Percentiles rank a stretch among this genome's conserved stretches.
Conservation (phyloP, 2,329 filamentous ascomycete genomes). For the Aspergillus sclerotialis region DNA sequence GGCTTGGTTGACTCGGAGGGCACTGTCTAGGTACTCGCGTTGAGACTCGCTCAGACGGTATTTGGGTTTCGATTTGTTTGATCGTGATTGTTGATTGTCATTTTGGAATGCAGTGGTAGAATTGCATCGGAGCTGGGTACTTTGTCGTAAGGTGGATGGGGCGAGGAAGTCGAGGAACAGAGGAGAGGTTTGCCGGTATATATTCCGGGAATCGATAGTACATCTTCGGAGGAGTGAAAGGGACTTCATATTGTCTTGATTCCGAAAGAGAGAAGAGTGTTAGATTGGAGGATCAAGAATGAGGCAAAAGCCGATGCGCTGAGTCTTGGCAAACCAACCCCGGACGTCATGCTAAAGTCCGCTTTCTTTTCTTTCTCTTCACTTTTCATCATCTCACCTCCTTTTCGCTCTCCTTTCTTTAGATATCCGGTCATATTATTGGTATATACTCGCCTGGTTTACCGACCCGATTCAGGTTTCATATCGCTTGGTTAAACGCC, state of each 20-base stretch:
- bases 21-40: slow-evolving; percentile 66
- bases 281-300: too few species aligned
- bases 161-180: slow-evolving; percentile 32
- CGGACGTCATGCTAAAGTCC: slow-evolving; percentile 25
- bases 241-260: slow-evolving; percentile 16
- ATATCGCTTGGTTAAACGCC: too few species aligned
- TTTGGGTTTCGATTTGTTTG: slow-evolving; percentile 19
- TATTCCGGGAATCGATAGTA: slow-evolving; percentile 8
- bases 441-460: too few species aligned
- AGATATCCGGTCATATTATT: too few species aligned
- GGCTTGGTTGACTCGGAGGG: slow-evolving; percentile 92
- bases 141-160: slow-evolving; percentile 18
- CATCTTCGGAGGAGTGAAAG: slow-evolving; percentile 15
- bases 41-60: slow-evolving; percentile 63
- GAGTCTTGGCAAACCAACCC: slow-evolving; percentile 21
- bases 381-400: slow-evolving; percentile 10
- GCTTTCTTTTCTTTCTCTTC: slow-evolving; percentile 2
- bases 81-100: slow-evolving; percentile 13
- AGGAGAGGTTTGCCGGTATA: slow-evolving; percentile 11
- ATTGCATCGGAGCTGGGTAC: slow-evolving; percentile 18
- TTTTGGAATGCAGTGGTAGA: slow-evolving; percentile 17
- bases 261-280: too few species aligned
- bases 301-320: slow-evolving; percentile 23
- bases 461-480: too few species aligned
- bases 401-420: slow-evolving; percentile 6